Evolutionary conservation across 768 basidiomycete genomes (phyloP).

Genomic region (Tricholoma furcatifolium): DNA sequence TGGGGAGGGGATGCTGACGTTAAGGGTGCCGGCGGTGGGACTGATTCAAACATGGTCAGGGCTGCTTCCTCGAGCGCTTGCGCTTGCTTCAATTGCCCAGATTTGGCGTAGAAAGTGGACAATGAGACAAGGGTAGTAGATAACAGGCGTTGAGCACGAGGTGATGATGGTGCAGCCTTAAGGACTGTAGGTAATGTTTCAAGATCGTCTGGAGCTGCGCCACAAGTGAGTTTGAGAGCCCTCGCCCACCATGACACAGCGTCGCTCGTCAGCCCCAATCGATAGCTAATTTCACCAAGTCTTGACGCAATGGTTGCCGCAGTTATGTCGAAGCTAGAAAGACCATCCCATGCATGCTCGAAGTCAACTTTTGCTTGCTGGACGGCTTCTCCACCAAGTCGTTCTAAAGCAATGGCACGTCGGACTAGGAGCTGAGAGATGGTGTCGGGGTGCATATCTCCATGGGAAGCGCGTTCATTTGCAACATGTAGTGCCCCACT

Average conservation of each 20-base stretch:
- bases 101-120: conserved; percentile 67
- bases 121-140: conserved; percentile 64
- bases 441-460: conserved; percentile 48
- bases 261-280: conserved; percentile 49
- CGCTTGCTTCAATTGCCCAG: conserved; percentile 55
- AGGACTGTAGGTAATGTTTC: conserved; percentile 30
- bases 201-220: conserved; percentile 21
- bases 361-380: conserved; percentile 56
- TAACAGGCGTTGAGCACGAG: conserved; percentile 61
- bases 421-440: conserved; percentile 52
- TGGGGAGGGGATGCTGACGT: conserved; percentile 51
- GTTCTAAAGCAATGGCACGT: conserved; percentile 58
- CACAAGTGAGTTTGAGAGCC: conserved; percentile 47
- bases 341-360: conserved; percentile 53
- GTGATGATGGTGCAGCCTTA: conserved; percentile 46
- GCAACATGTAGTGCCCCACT: conserved; percentile 47
- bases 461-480: conserved; percentile 34
- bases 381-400: conserved; percentile 52
- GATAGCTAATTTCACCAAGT: conserved; percentile 63
- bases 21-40: conserved; percentile 44
- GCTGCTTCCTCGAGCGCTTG: conserved; percentile 53
- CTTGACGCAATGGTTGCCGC: conserved; percentile 61
- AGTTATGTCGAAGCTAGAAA: conserved; percentile 36
- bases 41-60: conserved; percentile 53
- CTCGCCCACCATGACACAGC: conserved; percentile 71